Conservation (phyloP, 139 green algal genomes). For the Volvox reticuliferus region DNA sequence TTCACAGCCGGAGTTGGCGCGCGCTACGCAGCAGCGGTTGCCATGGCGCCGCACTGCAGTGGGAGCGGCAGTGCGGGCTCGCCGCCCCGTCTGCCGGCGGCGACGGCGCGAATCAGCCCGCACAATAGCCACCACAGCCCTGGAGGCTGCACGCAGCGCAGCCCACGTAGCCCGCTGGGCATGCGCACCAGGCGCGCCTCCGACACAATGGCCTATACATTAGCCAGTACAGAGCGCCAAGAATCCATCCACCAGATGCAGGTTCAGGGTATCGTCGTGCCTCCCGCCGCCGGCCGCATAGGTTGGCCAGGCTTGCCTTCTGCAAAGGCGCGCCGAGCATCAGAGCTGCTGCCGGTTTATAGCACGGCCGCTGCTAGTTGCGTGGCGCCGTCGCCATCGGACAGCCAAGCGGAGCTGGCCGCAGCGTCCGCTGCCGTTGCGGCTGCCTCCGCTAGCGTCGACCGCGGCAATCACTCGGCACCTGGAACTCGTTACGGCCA, state of each 20-base stretch:
- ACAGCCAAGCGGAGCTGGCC: conserved; percentile 13
- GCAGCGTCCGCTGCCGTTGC: not conserved
- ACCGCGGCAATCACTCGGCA: not conserved
- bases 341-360: conserved; percentile 2
- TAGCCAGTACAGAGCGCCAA: conserved; percentile 35
- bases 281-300: not conserved
- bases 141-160: not conserved
- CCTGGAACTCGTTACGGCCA: not conserved
- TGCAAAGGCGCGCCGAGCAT: conserved; percentile 17
- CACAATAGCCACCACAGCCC: conserved; percentile 15
- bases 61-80: not conserved
- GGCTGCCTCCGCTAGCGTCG: not conserved
- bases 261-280: not conserved
- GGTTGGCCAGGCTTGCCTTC: not conserved
- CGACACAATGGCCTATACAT: conserved; percentile 36
- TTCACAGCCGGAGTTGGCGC: not conserved
- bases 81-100: conserved; percentile 1
- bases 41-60: not conserved
- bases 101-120: conserved; percentile 11
- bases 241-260: conserved; percentile 33
- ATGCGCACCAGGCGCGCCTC: conserved; percentile 19
- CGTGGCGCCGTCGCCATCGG: not conserved
- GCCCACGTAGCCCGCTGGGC: conserved; percentile 20
- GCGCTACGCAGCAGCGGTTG: not conserved
- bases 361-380: not conserved